Base-by-base conservation (phyloP, 2,329 filamentous ascomycete genomes). In the Dothideomycetidae sp. region DNA sequence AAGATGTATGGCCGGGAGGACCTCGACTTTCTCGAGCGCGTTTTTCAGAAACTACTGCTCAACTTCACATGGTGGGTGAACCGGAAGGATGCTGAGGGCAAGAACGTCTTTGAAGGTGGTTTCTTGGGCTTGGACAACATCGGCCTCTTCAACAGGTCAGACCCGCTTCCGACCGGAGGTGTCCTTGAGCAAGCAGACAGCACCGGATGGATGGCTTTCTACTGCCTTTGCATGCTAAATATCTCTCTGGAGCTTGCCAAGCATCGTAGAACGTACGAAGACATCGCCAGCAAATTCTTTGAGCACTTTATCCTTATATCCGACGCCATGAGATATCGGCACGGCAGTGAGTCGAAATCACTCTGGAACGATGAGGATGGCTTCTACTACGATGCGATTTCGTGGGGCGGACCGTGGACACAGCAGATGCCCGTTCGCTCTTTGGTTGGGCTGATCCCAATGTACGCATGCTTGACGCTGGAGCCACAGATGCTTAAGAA, bases 21-120 rank as follows among this genome's bases (percentile, higher is more conserved):
- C 55, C 67, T 94, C 19, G 90, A 96, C 59, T 96, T 94, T 60
- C 70, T 96, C 7, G 88, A 96, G 64, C 75, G 88, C 13, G 85
- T 94, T 3, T 96, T 96, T 66, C 90, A 96, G 54, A 96, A 96
- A 59, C 62, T 96, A 42, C 66, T 96, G 15, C 68, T 96, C 45
- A 96, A 96, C 63, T 96, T 96, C 58, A 96, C 90, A 3, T 96
- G 90, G 90, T 96, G 88, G 88, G 88, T 94, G 13, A 96, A 96
- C 57, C 80, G 88, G 41, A 96, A 96, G 60, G 88, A 96, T 51
- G 71, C 72, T 9, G 83, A 93, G 7, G 88, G 85, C 51, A 96
- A 96, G 64, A 94, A 96, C 52, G 81, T 96, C 17, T 96, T 96
- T 48, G 90, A 96, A 54, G 90, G 88, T 48, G 88, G 88, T 30